Base-by-base conservation (phyloP, 768 basidiomycete species). In the Russula sp. region DNA sequence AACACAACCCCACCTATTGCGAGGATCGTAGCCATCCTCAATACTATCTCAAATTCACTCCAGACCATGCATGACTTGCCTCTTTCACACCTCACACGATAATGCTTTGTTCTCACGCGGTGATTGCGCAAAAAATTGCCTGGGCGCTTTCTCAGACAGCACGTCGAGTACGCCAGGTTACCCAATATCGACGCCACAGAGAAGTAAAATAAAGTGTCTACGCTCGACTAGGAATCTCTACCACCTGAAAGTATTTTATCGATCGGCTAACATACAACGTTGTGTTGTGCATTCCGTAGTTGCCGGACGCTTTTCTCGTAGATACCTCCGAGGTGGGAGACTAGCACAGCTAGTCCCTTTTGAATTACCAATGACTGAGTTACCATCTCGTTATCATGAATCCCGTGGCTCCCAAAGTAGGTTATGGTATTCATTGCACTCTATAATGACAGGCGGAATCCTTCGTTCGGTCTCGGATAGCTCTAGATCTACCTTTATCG, bases 221-320 rank as follows among this genome's bases (percentile, higher is more conserved):
- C 22, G 35, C 58, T 43, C 50, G 13, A 52, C 58, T 43, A 11
- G 42, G 58, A 51, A 59, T 59, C 42, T 29, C 41, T 34, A 39
- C 29, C 50, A 25, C 58, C 36, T 38, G 45, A 51, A 57, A 20
- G 34, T 45, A 50, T 38, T 43, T 43, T 49, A 65, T 65, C 61
- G 64, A 63, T 53, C 64, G 51, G 61, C 58, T 58, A 63, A 38
- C 52, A 35, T 18, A 36, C 43, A 65, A 49, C 61, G 56, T 53
- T 47, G 49, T 52, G 39, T 39, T 34, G 50, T 36, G 58, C 56
- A 49, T 53, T 65, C 55, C 51, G 56, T 58, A 46, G 45, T 62
- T 52, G 8, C 56, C 61, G 56, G 61, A 42, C 35, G 39, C 46
- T 11, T 46, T 43, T 43, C 36, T 51, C 25, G 38, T 36, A 34